phyloP scores from a whole-genome alignment of 345 rosid genomes.

The Euphorbia tirucalli region DNA sequence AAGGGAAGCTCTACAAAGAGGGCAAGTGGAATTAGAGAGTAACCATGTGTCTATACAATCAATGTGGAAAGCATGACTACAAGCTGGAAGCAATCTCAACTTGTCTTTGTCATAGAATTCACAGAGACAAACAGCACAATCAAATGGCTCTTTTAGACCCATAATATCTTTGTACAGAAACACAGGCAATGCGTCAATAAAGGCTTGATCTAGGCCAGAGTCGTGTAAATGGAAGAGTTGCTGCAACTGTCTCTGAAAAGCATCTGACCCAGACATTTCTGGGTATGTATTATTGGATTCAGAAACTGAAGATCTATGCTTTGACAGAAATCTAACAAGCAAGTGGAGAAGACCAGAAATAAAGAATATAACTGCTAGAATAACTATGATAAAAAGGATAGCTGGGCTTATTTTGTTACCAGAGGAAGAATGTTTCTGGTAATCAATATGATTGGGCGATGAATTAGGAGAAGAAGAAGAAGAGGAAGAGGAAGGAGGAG shows the following conservation, averaged over 20 bases:
- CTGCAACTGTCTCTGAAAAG: conserved; percentile 74
- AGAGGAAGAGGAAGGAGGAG: no score
- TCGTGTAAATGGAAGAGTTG: conserved; percentile 92
- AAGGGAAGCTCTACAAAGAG: conserved; percentile 83
- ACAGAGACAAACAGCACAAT: conserved; percentile 85
- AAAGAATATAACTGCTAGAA: conserved; percentile 63
- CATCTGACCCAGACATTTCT: conserved; percentile 59
- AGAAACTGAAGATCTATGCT: conserved; percentile 47
- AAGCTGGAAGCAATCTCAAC: conserved; percentile 73
- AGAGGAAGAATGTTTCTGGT: conserved; percentile 41
- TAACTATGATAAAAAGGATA: conserved; percentile 55
- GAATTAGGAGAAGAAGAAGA: conserved; percentile 35
- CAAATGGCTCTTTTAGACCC: conserved; percentile 79
- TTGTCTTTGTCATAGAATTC: conserved; percentile 69
- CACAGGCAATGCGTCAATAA: conserved; percentile 81
- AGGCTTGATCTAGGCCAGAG: conserved; percentile 86
- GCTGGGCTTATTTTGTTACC: conserved; percentile 57
- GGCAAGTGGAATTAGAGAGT: conserved; percentile 86
- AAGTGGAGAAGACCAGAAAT: conserved; percentile 70
- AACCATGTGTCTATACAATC: conserved; percentile 93
- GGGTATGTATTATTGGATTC: conserved; percentile 52
- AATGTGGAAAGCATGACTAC: conserved; percentile 90
- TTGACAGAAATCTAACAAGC: conserved; percentile 51
- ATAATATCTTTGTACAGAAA: conserved; percentile 66
- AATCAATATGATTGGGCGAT: conserved; percentile 33